Base-by-base conservation (phyloP, 2,329 filamentous ascomycete species). In the Eutypella sp. region DNA sequence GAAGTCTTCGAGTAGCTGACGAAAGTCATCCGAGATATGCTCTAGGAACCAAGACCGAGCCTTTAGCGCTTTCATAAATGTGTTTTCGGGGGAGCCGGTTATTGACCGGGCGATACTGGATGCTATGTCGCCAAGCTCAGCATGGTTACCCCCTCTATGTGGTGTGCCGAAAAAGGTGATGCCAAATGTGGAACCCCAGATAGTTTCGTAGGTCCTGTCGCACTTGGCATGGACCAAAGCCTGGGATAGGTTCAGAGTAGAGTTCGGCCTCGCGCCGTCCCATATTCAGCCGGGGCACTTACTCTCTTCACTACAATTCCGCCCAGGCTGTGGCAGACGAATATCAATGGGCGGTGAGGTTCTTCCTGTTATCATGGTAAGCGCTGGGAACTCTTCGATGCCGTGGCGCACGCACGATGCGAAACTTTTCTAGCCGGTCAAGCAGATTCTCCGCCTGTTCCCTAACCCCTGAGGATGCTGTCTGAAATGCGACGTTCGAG, bases 401-500 rank as follows among this genome's bases (percentile, higher is more conserved):
- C n/a, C 11, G 15, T 4, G 3, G 10, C 1, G 18, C 29, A 33
- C 47, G 15, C 18, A 49, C 49, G 15, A 2, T 23, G 19, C 49
- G 47, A 19, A 19, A 22, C 36, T 25, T 18, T 4, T 46, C 40
- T 3, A 49, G 18, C 18, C 20, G 38, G 13, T 48, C 47, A 8
- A 52, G 19, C 4, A 52, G 49, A 23, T 52, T 52, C 31, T 47
- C 45, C 4, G 49, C 49, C 6, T 52, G 47, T 25, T 52, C 49
- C 18, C 42, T 37, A 13, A 52, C 16, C 1, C 45, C 45, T 11
- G 45, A 37, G 25, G 45, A 13, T 27, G 49, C 38, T 11, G 47
- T 46, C 40, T 31, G 42, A 11, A 52, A 46, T 31, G 46, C 49
- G 13, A 49, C 44, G 27, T 49, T 52, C 5, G 49, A 29, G 34